Evolutionary conservation across 2,329 filamentous ascomycete genomes (phyloP).

Genomic region (Fusarium sp.): DNA sequence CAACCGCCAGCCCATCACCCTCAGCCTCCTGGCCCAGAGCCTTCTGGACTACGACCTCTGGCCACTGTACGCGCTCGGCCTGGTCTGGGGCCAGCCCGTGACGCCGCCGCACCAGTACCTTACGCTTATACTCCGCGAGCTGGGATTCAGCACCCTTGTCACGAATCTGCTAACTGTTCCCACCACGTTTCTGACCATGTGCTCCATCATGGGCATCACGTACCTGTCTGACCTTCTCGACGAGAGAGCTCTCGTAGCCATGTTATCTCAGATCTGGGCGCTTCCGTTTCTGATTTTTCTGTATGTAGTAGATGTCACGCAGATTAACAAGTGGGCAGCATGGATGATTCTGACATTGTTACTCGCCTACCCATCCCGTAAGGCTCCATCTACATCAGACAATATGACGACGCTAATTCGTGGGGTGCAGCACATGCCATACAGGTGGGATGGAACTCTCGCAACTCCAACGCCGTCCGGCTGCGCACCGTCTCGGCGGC

Average conservation of each 20-base stretch:
- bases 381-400: not conserved
- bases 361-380: constrained; percentile 49
- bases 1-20: constrained; percentile 61
- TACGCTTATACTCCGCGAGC: constrained; percentile 50
- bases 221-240: constrained; percentile 49
- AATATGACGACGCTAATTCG: constrained; percentile 10
- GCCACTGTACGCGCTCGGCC: constrained; percentile 62
- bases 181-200: constrained; percentile 22
- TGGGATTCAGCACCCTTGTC: constrained; percentile 23
- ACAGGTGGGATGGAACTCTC: constrained; percentile 61
- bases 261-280: constrained; percentile 50
- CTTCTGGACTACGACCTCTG: constrained; percentile 68
- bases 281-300: constrained; percentile 50
- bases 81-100: constrained; percentile 57
- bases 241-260: constrained; percentile 45
- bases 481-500: constrained; percentile 72
- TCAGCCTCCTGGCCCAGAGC: constrained; percentile 60
- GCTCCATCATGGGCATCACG: constrained; percentile 38
- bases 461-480: constrained; percentile 72
- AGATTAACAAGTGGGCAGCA: constrained; percentile 45
- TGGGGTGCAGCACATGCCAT: constrained; percentile 55
- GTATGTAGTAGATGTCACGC: constrained; percentile 44
- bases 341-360: constrained; percentile 48
- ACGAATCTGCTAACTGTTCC: constrained; percentile 31
- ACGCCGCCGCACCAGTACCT: constrained; percentile 61